A percentile compares a stretch with the other conserved stretches of the same genome.
These are phyloP conservation scores for Opeltia flavorubescens DNA, from an alignment of 495 filamentous ascomycete species.

Conservation along the genomic window DNA sequence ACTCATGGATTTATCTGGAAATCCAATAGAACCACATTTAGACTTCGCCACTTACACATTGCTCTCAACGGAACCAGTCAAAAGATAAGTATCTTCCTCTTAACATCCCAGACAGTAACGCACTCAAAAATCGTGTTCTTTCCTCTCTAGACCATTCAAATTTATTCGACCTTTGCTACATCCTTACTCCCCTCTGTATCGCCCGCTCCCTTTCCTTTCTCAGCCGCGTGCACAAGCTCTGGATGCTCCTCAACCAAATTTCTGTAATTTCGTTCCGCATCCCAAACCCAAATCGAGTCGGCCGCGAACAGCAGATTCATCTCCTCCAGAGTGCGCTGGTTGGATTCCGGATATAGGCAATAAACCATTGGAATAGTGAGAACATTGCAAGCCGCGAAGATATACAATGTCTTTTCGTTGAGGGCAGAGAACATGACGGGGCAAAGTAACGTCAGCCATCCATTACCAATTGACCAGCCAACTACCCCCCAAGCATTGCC, in stretches of 20 bases:
- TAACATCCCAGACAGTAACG: too few relatives aligned
- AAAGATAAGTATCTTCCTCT: too few relatives aligned
- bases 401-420: constrained; percentile 49
- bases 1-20: too few relatives aligned
- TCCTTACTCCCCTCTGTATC: constrained; percentile 29
- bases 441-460: constrained; percentile 44
- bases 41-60: too few relatives aligned
- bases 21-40: too few relatives aligned
- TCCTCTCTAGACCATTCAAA: too few relatives aligned
- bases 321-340: constrained; percentile 52
- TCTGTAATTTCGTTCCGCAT: constrained; percentile 43
- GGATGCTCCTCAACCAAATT: constrained; percentile 35
- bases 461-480: constrained; percentile 57
- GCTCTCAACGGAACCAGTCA: too few relatives aligned
- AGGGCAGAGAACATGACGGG: constrained; percentile 48
- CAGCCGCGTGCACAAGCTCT: constrained; percentile 25
- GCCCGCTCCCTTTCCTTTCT: constrained; percentile 28
- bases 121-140: too few relatives aligned
- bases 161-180: too few relatives aligned
- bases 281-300: constrained; percentile 45
- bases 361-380: constrained; percentile 49
- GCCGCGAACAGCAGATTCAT: constrained; percentile 53
- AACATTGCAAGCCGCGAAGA: constrained; percentile 48
- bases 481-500: constrained; percentile 61
- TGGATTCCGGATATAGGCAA: constrained; percentile 51